Base-by-base conservation (phyloP, 164 flowering plant genomes). In the Berberis vulgaris region DNA sequence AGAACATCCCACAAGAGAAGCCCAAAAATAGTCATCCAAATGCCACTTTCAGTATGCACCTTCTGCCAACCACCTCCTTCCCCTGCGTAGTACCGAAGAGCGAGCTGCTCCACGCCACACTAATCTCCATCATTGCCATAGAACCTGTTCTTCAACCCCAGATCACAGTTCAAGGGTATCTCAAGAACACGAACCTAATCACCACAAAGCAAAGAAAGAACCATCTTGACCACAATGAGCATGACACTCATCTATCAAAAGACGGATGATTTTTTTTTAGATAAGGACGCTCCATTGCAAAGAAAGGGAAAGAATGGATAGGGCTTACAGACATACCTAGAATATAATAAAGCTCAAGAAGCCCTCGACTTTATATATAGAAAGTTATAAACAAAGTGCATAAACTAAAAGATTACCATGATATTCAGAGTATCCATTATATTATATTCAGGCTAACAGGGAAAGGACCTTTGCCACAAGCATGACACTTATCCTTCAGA, bases 31-130 rank as follows among this genome's bases (percentile, higher is more conserved):
- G 95, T 88, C 77, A 86, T 78, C 98, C 98, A 93, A 79, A 93
- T 88, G 62, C 95, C 96, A 80, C 84, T 85, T 66, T 93, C 97
- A 7, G 97, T 69, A 71, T 89, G 98, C 65, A 88, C 84, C 63
- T 96, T 96, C 49, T 84, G 81, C 98, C 98, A 93, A 49, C 83
- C 86, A 62, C 96, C 98, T 46, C 88, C 96, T 73, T 82, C 97
- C 57, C 82, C 79, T 52, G 87, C 87, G 82, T 93, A 90, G 74
- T 86, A 86, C 69, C 88, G 86, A 65, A 93, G 71, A 65, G 92
- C 98, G 69, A 93, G 90, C 73, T 90, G 77, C 76, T 93, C 98
- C 11, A 88, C 98, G 38, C 89, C 88, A 77, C 94, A 93, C 70
- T 86, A 96, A 62, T 84, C 90, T 45, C 90, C 98, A 74, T 90